Conservation (phyloP, 2,329 filamentous ascomycete species). For the Venturia carpophila region DNA sequence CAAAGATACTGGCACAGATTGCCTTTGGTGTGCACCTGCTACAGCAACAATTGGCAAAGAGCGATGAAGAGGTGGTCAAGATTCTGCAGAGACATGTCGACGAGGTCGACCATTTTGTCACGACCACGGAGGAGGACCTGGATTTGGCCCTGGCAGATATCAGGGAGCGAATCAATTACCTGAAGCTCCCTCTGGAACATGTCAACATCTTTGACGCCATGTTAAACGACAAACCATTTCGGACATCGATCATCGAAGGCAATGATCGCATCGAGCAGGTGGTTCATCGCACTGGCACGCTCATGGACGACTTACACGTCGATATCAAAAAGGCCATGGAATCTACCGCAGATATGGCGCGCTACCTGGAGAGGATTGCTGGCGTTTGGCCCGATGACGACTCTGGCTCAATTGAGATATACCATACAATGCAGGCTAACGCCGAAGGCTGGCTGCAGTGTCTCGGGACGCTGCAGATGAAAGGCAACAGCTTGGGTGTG, state of each 20-base stretch:
- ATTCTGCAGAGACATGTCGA: slow-evolving; percentile 91
- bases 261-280: slow-evolving; percentile 91
- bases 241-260: slow-evolving; percentile 71
- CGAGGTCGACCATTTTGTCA: slow-evolving; percentile 85
- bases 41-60: slow-evolving; percentile 78
- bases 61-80: slow-evolving; percentile 75
- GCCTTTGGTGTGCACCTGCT: slow-evolving; percentile 88
- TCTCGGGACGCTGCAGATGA: slow-evolving; percentile 66
- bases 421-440: slow-evolving; percentile 85
- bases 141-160: slow-evolving; percentile 71
- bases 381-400: slow-evolving; percentile 52
- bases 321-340: slow-evolving; percentile 73
- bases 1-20: slow-evolving; percentile 86
- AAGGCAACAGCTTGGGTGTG: slow-evolving; percentile 61
- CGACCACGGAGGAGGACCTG: slow-evolving; percentile 78
- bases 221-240: slow-evolving; percentile 75
- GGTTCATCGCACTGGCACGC: slow-evolving; percentile 65
- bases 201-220: slow-evolving; percentile 77
- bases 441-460: slow-evolving; percentile 83
- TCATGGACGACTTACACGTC: slow-evolving; percentile 68
- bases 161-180: slow-evolving; percentile 66
- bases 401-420: slow-evolving; percentile 62
- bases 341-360: slow-evolving; percentile 66
- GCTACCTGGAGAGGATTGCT: slow-evolving; percentile 63
- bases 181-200: slow-evolving; percentile 78